These are phyloP conservation scores for Massospora cicadina DNA, from an alignment of 371 early-diverging fungal species.

Conservation along the genomic window DNA sequence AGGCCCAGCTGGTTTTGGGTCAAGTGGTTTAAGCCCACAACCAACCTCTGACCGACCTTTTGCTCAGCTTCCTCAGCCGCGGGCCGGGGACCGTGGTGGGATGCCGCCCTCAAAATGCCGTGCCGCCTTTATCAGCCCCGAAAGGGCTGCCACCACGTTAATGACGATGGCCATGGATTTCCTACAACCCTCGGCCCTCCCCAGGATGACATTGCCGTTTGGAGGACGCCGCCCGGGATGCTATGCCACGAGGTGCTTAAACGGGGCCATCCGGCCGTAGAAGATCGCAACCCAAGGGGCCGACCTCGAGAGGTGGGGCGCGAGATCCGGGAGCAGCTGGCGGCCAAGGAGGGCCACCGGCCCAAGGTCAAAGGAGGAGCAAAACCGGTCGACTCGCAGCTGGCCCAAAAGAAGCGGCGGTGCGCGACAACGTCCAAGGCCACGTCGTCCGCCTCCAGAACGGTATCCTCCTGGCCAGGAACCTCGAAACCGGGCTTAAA, in stretches of 20 bases:
- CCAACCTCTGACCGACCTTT: neutral
- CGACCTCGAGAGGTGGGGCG: conserved; percentile 66
- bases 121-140: conserved; percentile 36
- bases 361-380: conserved; percentile 67
- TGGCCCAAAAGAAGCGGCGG: conserved; percentile 53
- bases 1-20: neutral
- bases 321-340: conserved; percentile 57
- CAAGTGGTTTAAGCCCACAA: neutral
- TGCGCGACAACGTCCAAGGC: conserved; percentile 43
- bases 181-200: conserved; percentile 19
- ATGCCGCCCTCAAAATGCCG: conserved; percentile 34
- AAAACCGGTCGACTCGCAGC: conserved; percentile 51
- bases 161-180: conserved; percentile 20
- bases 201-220: conserved; percentile 33
- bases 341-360: conserved; percentile 28
- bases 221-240: conserved; percentile 47
- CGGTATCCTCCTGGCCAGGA: neutral
- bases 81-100: neutral
- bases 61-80: neutral
- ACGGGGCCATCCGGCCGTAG: conserved; percentile 25
- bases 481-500: conserved; percentile 36
- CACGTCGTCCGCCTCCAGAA: neutral
- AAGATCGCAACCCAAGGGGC: conserved; percentile 30
- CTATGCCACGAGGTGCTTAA: conserved; percentile 38
- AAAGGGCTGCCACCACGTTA: conserved; percentile 23